Percentiles rank a stretch among this genome's conserved stretches.
These are phyloP conservation scores for Xylaria acuta DNA, from an alignment of 495 filamentous ascomycete genomes.

Conservation along the genomic window DNA sequence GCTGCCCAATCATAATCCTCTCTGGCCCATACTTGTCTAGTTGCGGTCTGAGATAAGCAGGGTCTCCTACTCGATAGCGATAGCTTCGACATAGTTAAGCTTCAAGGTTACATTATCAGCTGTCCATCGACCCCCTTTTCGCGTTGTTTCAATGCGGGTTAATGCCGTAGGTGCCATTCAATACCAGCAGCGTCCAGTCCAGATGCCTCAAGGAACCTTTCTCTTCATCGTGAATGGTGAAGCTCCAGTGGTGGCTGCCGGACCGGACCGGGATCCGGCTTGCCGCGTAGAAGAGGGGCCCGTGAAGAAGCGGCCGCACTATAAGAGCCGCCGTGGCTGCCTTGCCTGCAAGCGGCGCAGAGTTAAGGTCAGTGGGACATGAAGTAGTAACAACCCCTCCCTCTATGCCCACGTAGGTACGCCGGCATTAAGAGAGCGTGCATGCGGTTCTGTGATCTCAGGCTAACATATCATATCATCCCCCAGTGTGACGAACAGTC, in stretches of 20 bases:
- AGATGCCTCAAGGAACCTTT: background rate
- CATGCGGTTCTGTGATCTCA: background rate
- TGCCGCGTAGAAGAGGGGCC: background rate
- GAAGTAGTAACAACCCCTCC: background rate
- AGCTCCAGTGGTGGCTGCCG: background rate
- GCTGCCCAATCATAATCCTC: background rate
- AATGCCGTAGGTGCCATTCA: background rate
- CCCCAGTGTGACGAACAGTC: constrained; percentile 26
- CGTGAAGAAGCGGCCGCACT: constrained; percentile 23
- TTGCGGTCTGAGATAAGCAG: background rate
- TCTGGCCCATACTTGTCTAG: background rate
- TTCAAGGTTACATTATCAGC: constrained; percentile 4
- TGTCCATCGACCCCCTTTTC: background rate
- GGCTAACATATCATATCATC: background rate
- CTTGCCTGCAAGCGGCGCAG: constrained; percentile 25
- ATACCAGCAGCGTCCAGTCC: background rate
- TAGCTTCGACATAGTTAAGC: background rate
- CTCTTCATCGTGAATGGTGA: constrained; percentile 14
- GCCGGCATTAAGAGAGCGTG: background rate
- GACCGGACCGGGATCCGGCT: background rate
- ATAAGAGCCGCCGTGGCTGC: constrained; percentile 28
- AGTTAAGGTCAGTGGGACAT: constrained; percentile 22
- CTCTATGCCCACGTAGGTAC: background rate
- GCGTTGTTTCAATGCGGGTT: background rate
- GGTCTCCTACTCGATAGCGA: background rate